phyloP scores from a whole-genome alignment of 768 basidiomycete species.

The Erythrobasidium yunnanense region DNA sequence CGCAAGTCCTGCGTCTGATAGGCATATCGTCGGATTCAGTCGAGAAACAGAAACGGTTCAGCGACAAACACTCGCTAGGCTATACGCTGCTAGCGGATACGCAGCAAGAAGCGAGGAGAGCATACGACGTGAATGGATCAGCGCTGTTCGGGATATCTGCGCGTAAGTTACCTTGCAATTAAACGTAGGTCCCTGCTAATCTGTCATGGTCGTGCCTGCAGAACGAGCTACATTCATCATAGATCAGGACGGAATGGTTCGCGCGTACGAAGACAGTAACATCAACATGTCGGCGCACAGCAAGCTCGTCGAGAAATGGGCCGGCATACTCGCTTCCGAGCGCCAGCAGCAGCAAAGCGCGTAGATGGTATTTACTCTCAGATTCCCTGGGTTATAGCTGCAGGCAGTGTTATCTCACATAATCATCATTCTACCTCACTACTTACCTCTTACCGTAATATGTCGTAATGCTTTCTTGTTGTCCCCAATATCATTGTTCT shows the following conservation, averaged over 20 bases:
- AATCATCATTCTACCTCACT: no score
- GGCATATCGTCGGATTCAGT: conserved; percentile 8
- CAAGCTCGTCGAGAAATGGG: conserved; percentile 22
- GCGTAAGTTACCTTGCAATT: conserved; percentile 8
- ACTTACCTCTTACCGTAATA: no score
- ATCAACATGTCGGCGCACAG: conserved; percentile 19
- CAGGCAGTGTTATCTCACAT: no score
- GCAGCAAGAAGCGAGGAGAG: conserved; percentile 5
- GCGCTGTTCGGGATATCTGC: conserved; percentile 10
- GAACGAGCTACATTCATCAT: conserved; percentile 25
- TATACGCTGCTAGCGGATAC: conserved; percentile 20
- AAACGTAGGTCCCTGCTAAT: background rate
- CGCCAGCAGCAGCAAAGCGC: no score
- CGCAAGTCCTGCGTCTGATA: conserved; percentile 1
- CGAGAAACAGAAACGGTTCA: conserved; percentile 19
- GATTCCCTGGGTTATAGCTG: no score
- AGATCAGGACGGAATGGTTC: conserved; percentile 1
- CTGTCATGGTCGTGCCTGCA: background rate
- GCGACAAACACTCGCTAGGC: background rate
- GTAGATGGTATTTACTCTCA: no score
- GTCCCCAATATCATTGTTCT: no score
- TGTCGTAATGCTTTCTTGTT: no score
- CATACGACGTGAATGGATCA: conserved; percentile 10
- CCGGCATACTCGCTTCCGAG: background rate
- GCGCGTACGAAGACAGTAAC: background rate